These are phyloP conservation scores for Inga oerstediana DNA, from an alignment of 306 rosid genomes.

Conservation along the genomic window DNA sequence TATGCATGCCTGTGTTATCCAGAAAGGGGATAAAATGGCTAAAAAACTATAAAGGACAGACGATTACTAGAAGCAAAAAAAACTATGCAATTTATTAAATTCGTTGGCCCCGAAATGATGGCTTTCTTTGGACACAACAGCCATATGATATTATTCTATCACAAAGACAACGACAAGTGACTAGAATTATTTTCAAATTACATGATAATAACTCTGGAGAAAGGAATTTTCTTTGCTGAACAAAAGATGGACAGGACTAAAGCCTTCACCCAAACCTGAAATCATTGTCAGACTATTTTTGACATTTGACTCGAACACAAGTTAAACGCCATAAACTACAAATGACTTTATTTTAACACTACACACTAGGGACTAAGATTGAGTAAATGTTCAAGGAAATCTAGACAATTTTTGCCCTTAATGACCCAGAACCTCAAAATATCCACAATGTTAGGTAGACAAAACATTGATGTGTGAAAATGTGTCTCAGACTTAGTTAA, in stretches of 20 bases:
- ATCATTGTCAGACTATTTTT: conserved; percentile 7
- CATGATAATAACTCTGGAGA: conserved; percentile 3
- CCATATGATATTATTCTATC: neutral
- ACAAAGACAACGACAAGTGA: neutral
- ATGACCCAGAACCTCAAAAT: conserved; percentile 12
- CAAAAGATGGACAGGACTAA: conserved; percentile 13
- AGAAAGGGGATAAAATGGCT: neutral
- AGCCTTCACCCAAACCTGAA: conserved; percentile 18
- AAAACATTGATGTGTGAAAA: conserved; percentile 11
- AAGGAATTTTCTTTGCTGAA: conserved; percentile 14
- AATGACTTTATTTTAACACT: conserved; percentile 3
- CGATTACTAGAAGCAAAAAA: conserved; percentile 1
- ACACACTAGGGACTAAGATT: neutral
- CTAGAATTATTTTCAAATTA: neutral
- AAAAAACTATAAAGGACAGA: conserved; percentile 2
- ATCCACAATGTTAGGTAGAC: conserved; percentile 6
- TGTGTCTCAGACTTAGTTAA: conserved; percentile 12
- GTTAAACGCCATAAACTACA: conserved; percentile 12
- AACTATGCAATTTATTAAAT: neutral
- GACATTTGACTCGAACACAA: conserved; percentile 3
- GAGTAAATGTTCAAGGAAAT: conserved; percentile 9
- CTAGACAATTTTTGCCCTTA: neutral
- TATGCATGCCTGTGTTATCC: neutral
- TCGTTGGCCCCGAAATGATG: conserved; percentile 1
- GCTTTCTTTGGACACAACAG: neutral